phyloP scores from a whole-genome alignment of 345 rosid species.

The Clausena lansium region DNA sequence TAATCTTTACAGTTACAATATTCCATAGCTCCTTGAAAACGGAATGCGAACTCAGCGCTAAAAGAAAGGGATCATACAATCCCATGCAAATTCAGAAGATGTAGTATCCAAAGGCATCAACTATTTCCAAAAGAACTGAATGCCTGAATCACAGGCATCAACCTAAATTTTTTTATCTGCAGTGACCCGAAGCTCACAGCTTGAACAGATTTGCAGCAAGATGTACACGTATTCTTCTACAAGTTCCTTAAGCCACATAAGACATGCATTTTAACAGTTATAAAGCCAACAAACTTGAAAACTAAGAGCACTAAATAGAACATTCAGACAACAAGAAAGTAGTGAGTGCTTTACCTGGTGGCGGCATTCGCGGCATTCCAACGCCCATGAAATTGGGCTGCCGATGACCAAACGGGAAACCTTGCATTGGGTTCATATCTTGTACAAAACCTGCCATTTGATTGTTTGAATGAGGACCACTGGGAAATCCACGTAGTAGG shows the following conservation, averaged over 20 bases:
- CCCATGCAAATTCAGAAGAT: neutral
- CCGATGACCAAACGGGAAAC: conserved; percentile 55
- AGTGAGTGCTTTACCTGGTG: conserved; percentile 31
- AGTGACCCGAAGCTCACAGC: neutral
- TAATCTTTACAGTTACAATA: neutral
- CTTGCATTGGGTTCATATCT: conserved; percentile 59
- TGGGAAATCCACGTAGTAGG: conserved; percentile 51
- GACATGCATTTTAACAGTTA: neutral
- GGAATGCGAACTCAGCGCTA: neutral
- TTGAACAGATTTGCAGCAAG: neutral
- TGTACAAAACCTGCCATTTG: conserved; percentile 54
- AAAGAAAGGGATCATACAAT: neutral
- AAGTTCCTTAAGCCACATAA: neutral
- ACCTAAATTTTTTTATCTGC: neutral
- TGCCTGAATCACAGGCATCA: neutral
- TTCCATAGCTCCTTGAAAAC: neutral
- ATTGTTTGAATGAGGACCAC: conserved; percentile 57
- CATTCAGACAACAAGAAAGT: neutral
- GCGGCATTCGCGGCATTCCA: conserved; percentile 53
- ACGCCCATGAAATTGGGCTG: conserved; percentile 52
- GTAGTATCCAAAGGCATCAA: neutral
- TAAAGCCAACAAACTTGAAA: too few species aligned
- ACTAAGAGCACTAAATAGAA: neutral
- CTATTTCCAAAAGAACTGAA: neutral
- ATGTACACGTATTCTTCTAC: too few species aligned